These are phyloP conservation scores for Neurospora sp. DNA, from an alignment of 495 filamentous ascomycete species.

Conservation along the genomic window DNA sequence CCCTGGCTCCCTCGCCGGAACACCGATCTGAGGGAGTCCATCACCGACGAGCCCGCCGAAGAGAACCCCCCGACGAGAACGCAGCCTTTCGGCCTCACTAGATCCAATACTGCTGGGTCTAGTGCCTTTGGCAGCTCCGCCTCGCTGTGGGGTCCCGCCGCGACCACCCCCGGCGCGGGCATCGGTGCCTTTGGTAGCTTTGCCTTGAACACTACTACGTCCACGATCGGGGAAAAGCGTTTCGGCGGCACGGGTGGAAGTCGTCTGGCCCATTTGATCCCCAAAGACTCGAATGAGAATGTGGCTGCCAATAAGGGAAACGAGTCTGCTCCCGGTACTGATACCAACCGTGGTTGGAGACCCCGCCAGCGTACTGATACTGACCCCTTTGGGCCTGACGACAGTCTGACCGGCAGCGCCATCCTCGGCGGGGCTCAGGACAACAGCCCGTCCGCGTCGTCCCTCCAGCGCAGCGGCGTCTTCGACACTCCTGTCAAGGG, in stretches of 20 bases:
- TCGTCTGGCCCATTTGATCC: conserved; percentile 73
- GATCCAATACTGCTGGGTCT: conserved; percentile 50
- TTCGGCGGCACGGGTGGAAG: conserved; percentile 65
- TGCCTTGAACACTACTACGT: conserved; percentile 37
- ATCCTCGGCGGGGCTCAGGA: conserved; percentile 71
- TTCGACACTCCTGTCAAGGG: conserved; percentile 52
- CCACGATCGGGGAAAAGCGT: conserved; percentile 59
- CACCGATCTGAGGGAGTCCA: conserved; percentile 43
- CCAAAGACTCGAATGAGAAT: conserved; percentile 66
- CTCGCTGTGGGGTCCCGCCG: conserved; percentile 62
- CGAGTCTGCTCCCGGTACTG: conserved; percentile 20
- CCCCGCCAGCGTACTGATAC: conserved; percentile 60
- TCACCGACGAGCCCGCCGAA: conserved; percentile 39
- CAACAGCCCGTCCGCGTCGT: conserved; percentile 45
- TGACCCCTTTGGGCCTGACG: conserved; percentile 68
- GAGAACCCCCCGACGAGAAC: conserved; percentile 26
- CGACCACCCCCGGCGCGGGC: conserved; percentile 39
- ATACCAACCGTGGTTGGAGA: conserved; percentile 35
- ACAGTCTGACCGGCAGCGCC: conserved; percentile 60
- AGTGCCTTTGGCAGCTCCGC: conserved; percentile 30
- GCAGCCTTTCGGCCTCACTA: conserved; percentile 52
- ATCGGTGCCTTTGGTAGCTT: conserved; percentile 89
- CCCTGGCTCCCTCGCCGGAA: conserved; percentile 63
- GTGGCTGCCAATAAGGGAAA: conserved; percentile 28
- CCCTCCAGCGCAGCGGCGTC: conserved; percentile 27